phyloP scores from a whole-genome alignment of 176 grass and related monocot species.

The Elaeis guineensis region DNA sequence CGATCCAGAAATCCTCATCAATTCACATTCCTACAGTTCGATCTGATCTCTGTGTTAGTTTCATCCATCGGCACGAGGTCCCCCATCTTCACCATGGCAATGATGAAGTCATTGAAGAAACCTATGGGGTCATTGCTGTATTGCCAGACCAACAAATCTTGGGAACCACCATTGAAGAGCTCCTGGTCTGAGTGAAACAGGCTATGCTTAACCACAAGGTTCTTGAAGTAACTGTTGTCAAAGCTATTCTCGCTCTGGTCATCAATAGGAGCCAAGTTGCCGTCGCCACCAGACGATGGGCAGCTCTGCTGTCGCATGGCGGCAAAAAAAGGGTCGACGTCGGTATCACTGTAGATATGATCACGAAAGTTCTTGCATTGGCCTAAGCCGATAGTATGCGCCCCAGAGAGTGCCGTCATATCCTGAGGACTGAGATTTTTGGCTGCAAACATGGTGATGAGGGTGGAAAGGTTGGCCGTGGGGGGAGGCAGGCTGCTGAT shows the following conservation, averaged over 20 bases:
- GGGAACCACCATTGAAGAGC: conserved; percentile 2
- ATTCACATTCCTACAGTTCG: conserved; percentile 3
- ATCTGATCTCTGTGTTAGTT: neutral
- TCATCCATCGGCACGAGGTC: neutral
- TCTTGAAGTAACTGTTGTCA: neutral
- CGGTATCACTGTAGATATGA: conserved; percentile 31
- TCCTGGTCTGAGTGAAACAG: conserved; percentile 11
- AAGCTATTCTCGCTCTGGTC: neutral
- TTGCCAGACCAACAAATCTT: neutral
- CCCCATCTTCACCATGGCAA: conserved; percentile 7
- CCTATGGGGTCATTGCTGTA: neutral
- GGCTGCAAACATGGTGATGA: conserved; percentile 11
- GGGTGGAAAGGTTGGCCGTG: conserved; percentile 19
- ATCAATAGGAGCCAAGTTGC: neutral
- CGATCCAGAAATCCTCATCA: neutral
- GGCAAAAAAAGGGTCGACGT: conserved; percentile 4
- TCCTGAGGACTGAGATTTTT: conserved; percentile 51
- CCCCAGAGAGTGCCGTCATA: conserved; percentile 51
- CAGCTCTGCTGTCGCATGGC: neutral
- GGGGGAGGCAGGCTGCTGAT: conserved; percentile 14
- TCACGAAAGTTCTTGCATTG: conserved; percentile 31
- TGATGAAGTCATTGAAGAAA: neutral
- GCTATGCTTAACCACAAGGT: neutral
- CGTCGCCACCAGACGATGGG: neutral
- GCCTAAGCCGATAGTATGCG: conserved; percentile 47